phyloP scores from a whole-genome alignment of 495 filamentous ascomycete species.

The Aspergillus cavernicola region DNA sequence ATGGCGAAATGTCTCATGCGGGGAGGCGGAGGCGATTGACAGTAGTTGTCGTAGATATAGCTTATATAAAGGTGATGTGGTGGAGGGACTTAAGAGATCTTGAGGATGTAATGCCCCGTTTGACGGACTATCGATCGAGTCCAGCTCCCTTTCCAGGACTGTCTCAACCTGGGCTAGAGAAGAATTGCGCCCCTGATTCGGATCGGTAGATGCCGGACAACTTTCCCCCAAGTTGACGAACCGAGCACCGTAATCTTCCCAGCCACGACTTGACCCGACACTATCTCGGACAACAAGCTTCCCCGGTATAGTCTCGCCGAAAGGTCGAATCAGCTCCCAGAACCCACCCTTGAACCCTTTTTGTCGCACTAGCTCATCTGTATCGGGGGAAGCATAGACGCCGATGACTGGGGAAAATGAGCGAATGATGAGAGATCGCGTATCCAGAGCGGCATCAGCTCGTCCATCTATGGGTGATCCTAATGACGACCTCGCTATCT shows the following conservation, averaged over 20 bases:
- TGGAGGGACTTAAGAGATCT: slow-evolving; percentile 28
- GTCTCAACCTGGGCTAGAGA: slow-evolving; percentile 57
- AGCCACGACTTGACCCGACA: slow-evolving; percentile 71
- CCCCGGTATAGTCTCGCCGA: slow-evolving; percentile 83
- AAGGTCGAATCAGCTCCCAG: slow-evolving; percentile 80
- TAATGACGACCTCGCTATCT: slow-evolving; percentile 55
- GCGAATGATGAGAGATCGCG: slow-evolving; percentile 69
- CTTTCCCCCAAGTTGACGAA: slow-evolving; percentile 58
- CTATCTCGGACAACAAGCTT: slow-evolving; percentile 91
- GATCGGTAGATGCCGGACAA: slow-evolving; percentile 16
- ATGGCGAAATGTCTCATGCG: slow-evolving; percentile 91
- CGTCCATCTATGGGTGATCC: slow-evolving; percentile 46
- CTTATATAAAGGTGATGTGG: slow-evolving; percentile 65
- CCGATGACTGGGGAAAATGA: slow-evolving; percentile 86
- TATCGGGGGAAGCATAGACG: slow-evolving; percentile 77
- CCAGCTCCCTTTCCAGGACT: slow-evolving; percentile 47
- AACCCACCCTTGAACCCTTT: slow-evolving; percentile 85
- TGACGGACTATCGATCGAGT: slow-evolving; percentile 29
- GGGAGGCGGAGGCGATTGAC: slow-evolving; percentile 67
- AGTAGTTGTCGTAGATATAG: slow-evolving; percentile 79
- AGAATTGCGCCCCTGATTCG: slow-evolving; percentile 21
- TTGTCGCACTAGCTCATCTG: slow-evolving; percentile 70
- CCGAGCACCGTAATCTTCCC: slow-evolving; percentile 86
- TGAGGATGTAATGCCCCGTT: slow-evolving; percentile 34
- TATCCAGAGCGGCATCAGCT: slow-evolving; percentile 55